These are phyloP conservation scores for Trichophyton verrucosum DNA, from an alignment of 2,329 filamentous ascomycete species.

Conservation along the genomic window DNA sequence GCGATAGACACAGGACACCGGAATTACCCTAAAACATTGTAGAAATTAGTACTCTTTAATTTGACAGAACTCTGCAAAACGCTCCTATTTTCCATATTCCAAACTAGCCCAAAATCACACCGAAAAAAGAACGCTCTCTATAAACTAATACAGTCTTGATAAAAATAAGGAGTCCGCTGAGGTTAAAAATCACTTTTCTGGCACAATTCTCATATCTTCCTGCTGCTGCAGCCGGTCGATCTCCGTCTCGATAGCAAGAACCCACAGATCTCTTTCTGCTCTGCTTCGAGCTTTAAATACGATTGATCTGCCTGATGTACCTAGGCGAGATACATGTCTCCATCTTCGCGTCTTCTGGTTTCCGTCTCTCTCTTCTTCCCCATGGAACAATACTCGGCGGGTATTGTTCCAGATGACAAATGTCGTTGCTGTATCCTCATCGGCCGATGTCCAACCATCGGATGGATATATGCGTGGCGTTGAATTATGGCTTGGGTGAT, in stretches of 20 bases:
- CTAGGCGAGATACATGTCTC: constrained; percentile 48
- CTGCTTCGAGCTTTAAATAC: constrained; percentile 55
- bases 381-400: constrained; percentile 44
- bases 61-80: too few relatives aligned
- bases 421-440: constrained; percentile 54
- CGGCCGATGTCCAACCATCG: constrained; percentile 49
- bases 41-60: not conserved
- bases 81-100: too few relatives aligned
- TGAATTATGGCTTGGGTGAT: constrained; percentile 47
- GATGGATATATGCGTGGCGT: constrained; percentile 49
- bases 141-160: not conserved
- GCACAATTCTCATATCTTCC: constrained; percentile 40
- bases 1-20: too few relatives aligned
- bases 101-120: not conserved
- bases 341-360: constrained; percentile 32
- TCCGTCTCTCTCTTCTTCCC: constrained; percentile 23
- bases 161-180: not conserved
- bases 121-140: not conserved
- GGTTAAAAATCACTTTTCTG: not conserved
- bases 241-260: constrained; percentile 52
- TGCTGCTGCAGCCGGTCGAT: constrained; percentile 47
- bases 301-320: constrained; percentile 48
- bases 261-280: constrained; percentile 56
- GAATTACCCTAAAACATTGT: not conserved
- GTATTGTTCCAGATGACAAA: constrained; percentile 55